Conservation (phyloP, 441 rosid genomes). For the Croton setiger region DNA sequence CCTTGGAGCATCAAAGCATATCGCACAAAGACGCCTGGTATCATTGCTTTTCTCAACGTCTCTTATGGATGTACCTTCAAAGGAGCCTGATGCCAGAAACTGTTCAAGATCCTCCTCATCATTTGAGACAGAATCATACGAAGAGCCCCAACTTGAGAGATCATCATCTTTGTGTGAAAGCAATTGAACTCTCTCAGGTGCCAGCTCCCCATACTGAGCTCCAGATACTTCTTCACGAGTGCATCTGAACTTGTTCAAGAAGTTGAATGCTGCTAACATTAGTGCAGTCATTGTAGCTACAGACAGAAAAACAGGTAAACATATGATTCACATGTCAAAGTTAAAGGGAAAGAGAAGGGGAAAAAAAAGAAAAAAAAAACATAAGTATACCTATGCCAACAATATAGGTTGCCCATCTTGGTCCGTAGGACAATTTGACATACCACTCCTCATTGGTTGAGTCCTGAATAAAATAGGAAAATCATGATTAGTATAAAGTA, state of each 20-base stretch:
- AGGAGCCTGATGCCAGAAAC: conserved; percentile 31
- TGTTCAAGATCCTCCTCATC: conserved; percentile 74
- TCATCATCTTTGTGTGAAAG: conserved; percentile 81
- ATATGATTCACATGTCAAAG: conserved; percentile 4
- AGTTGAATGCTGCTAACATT: conserved; percentile 55
- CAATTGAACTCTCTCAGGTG: conserved; percentile 63
- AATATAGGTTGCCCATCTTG: conserved; percentile 89
- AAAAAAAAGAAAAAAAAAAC: too few relatives aligned
- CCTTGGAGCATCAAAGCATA: conserved; percentile 97
- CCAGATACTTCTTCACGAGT: conserved; percentile 35
- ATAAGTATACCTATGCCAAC: conserved; percentile 66
- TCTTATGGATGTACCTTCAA: conserved; percentile 38
- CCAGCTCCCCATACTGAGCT: conserved; percentile 34
- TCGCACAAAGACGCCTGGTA: conserved; percentile 85
- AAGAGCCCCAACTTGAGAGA: conserved; percentile 93
- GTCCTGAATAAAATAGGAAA: conserved; percentile 45
- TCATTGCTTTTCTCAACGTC: conserved; percentile 64
- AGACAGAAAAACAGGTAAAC: conserved; percentile 14
- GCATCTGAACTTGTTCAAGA: conserved; percentile 53
- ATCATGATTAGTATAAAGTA: conserved; percentile 8
- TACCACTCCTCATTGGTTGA: conserved; percentile 50
- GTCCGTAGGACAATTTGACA: conserved; percentile 75
- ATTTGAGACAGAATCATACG: conserved; percentile 72
- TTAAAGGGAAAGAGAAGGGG: conserved; percentile 10
- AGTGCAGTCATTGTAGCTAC: conserved; percentile 72